Base-by-base conservation (phyloP, 495 filamentous ascomycete species). In the Annulohypoxylon bovei region DNA sequence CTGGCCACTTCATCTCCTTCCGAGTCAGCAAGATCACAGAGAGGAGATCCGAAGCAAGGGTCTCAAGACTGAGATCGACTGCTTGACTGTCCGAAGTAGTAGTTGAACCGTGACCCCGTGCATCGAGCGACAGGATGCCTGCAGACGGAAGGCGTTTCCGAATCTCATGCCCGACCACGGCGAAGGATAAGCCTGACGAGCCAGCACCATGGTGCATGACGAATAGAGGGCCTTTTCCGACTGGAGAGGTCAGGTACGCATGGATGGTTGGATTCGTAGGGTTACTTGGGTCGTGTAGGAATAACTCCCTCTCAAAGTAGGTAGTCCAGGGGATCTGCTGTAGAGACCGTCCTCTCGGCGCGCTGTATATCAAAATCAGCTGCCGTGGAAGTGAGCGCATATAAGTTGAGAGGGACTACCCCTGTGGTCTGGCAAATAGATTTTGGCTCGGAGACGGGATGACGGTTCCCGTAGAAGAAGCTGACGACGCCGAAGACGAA, bases 181-280 rank as follows among this genome's bases (percentile, higher is more conserved):
- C 92, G 77, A 97, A 97, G 3, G 94, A 95, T 22, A 97, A 85
- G 12, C 90, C 94, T 0, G 93, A 95, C 9, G 94, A 96, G 33
- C 94, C 94, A 40, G 92, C 94, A 18, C 94, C 94, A 79, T 97
- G 94, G 71, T 97, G 94, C 78, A 88, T 90, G 50, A 97, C 89
- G 75, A 97, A 95, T 4, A 99, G 85, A 0, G 95, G 94, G 0
- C 89, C 90, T 6, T 83, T 78, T 11, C 78, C 76, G 47, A 81
- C 78, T 5, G 89, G 88, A 0, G 88, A 89, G 37, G 88, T 97
- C 28, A 98, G 80, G 77, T 99, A 99, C 63, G 88, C 91, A 83
- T 98, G 95, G 79, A 93, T 90, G 49, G 84, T 87, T 27, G 77
- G 65, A n/a, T 67, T 74, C 33, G 57, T 14, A 46, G 73, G 54